These are phyloP conservation scores for Trametes polyzona DNA, from an alignment of 1,284 basidiomycete species.

Conservation along the genomic window DNA sequence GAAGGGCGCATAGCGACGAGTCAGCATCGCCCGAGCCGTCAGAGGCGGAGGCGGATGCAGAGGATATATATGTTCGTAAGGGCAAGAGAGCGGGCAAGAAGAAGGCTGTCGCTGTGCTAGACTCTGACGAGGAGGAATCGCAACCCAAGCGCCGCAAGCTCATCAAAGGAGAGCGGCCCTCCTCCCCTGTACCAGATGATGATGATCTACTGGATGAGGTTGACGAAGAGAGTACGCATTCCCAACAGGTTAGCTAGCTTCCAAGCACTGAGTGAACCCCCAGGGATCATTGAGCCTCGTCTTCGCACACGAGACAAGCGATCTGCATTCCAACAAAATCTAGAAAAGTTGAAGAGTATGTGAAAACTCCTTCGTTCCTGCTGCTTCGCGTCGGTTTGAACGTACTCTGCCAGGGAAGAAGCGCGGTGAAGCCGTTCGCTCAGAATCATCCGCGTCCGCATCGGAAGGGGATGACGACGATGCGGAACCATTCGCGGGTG, in stretches of 20 bases:
- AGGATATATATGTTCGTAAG: constrained; percentile 27
- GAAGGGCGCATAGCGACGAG: constrained; percentile 27
- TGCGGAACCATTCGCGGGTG: constrained; percentile 44
- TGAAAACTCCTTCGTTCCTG: constrained; percentile 5
- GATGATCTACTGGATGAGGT: constrained; percentile 57
- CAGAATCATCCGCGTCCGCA: constrained; percentile 39
- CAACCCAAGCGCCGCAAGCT: constrained; percentile 47
- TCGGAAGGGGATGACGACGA: constrained; percentile 42
- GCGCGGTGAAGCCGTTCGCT: constrained; percentile 41
- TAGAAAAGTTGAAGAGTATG: constrained; percentile 69
- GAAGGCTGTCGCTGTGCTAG: constrained; percentile 18
- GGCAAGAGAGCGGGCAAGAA: constrained; percentile 28
- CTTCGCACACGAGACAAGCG: constrained; percentile 64
- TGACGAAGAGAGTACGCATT: constrained; percentile 58
- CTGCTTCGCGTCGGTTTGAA: constrained; percentile 2
- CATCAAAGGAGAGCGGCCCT: constrained; percentile 51
- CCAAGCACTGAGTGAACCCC: neutral
- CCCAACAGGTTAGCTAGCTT: neutral
- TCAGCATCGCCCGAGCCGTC: constrained; percentile 5
- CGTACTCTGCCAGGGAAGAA: constrained; percentile 47
- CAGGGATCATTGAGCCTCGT: constrained; percentile 67
- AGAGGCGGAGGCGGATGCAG: constrained; percentile 23
- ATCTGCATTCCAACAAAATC: constrained; percentile 61
- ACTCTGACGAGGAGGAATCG: constrained; percentile 31
- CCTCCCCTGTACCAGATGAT: constrained; percentile 47